Conservation (phyloP, 164 flowering plant genomes). For the Kalanchoe fedtschenkoi region DNA sequence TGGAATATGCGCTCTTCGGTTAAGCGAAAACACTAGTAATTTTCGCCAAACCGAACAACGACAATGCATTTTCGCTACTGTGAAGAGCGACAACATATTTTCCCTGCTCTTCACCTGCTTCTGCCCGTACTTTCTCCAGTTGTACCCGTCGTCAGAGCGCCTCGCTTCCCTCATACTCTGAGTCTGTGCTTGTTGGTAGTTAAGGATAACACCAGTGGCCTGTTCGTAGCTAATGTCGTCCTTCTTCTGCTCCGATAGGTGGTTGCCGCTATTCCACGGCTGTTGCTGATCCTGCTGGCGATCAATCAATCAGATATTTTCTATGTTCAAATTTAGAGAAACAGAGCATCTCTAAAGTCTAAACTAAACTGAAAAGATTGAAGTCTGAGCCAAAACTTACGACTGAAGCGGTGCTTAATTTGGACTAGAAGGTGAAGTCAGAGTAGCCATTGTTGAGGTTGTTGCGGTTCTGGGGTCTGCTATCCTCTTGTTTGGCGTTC, state of each 20-base stretch:
- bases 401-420: neutral
- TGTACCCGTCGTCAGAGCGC: no score
- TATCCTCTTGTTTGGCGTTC: constrained; percentile 20
- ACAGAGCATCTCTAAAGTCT: neutral
- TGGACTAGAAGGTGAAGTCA: constrained; percentile 42
- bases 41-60: no score
- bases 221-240: constrained; percentile 28
- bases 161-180: constrained; percentile 75
- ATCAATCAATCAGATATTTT: no score
- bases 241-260: constrained; percentile 19
- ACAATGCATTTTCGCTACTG: no score
- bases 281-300: no score
- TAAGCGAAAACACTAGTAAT: no score
- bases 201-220: constrained; percentile 71
- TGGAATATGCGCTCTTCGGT: no score
- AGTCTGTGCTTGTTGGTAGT: no score
- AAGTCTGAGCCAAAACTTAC: neutral
- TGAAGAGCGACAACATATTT: no score
- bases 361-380: neutral
- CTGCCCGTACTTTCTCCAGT: no score
- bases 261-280: no score
- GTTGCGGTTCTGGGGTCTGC: constrained; percentile 14
- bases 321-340: constrained; percentile 15
- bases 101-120: no score
- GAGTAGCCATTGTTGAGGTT: constrained; percentile 17